Evolutionary conservation across 257 asterid species (phyloP), one percentile per base, ranked within the genome.

Genomic region (Euphrasia confusa): DNA sequence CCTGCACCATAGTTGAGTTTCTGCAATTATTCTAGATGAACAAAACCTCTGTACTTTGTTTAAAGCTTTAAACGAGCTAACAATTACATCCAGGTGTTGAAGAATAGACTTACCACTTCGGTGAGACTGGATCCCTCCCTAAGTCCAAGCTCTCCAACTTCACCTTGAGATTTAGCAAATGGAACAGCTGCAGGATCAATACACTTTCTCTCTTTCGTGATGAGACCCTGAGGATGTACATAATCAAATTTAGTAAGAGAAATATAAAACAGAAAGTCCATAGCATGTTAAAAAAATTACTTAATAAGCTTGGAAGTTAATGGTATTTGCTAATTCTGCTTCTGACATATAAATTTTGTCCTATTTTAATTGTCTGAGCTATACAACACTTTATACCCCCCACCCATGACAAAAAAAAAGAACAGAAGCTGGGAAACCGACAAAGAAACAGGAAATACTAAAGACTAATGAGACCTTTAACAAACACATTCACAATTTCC

Each of bases 141-240:
- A 79, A 93, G 99, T 75, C 96, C 99, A 56, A 83, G 74, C 61
- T 48, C 72, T 68, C 64, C 79, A 68, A 76, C 67, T 74, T 93
- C 99, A 55, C 69, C 66, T n/a, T 61, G 82, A 57, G 85, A 70
- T 73, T 87, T 93, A 64, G 97, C 99, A 78, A 93, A 93, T 60
- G 95, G 94, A 32, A 59, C 81, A 68, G 99, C 99, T 71, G 97
- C 87, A 66, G 97, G 81, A 85, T 93, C 99, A 68, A 87, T 80
- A 77, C 77, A 74, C 70, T 85, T 74, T 78, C 99, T 89, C 69
- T 83, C 94, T 75, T 79, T 82, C 15, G 99, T 89, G 58, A 93
- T 85, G 50, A 93, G 94, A 71, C 99, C 99, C 99, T 93, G 87
- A 70, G 61, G 63, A 76, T 27, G 45, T 59, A 71, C 67, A 75